Evolutionary conservation across 495 filamentous ascomycete species (phyloP), one percentile per base, ranked within the genome.

Genomic region (Penicillium riverlandense): DNA sequence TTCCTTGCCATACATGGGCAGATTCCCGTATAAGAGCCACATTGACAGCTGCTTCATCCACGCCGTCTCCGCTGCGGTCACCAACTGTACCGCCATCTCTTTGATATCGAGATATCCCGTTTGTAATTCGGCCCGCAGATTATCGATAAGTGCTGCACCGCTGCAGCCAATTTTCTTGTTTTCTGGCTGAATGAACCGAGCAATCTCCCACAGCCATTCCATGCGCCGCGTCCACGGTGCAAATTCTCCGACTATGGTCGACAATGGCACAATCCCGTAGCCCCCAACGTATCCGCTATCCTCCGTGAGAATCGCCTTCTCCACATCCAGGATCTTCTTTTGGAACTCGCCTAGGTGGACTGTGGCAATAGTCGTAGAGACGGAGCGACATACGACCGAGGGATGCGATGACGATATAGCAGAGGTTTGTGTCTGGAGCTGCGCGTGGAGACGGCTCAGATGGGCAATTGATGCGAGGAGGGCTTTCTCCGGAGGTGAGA

Each of bases 71-170:
- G 90, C 91, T 6, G 86, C 78, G 34, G 59, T 72, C n/a, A 84
- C 75, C 13, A 96, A 67, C 37, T 83, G 71, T 34, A 80, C 52
- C 0, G 86, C 82, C 29, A 84, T 81, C 40, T 80, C 76, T 52
- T 89, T 86, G 39, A 98, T 81, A 51, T 95, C 87, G 11, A 75
- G 66, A 58, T 92, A 96, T 35, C 92, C 92, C n/a, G 91, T 96
- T 54, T 86, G 82, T 37, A 86, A 70, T 61, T 87, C 83, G 13
- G 65, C 59, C 13, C 88, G 77, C 34, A 96, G 66, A 44, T 77
- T 74, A 57, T 95, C 76, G 45, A 98, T 91, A 43, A 95, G 67
- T 32, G 70, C 67, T 11, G 85, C 83, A 7, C 85, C 86, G 3
- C 70, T 75, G 49, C 80, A 76, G 22, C 47, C 49, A 27, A 59